Conservation (phyloP, 345 rosid genomes). For the Rhodamnia argentea region DNA sequence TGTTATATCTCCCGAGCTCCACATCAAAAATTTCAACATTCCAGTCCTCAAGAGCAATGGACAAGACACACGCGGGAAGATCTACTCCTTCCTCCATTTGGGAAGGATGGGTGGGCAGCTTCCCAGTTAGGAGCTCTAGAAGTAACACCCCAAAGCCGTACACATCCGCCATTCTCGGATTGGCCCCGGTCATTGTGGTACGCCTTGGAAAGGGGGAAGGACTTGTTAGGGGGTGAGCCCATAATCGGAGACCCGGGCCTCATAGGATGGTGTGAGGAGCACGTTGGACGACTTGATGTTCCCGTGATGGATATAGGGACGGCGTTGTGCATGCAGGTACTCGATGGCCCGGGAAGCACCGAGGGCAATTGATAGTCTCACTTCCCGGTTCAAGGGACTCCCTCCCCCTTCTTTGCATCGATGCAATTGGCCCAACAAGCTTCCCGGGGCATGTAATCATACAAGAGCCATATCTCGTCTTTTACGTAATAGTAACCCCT, state of each 20-base stretch:
- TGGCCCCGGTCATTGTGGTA: conserved; percentile 61
- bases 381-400: conserved; percentile 58
- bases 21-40: conserved; percentile 79
- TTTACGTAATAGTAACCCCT: not conserved
- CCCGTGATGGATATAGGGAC: conserved; percentile 64
- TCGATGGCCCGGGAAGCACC: conserved; percentile 64
- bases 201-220: conserved; percentile 32
- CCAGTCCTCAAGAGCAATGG: conserved; percentile 76
- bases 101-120: conserved; percentile 66
- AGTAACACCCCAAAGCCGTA: conserved; percentile 80
- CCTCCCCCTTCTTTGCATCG: conserved; percentile 36
- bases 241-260: conserved; percentile 53
- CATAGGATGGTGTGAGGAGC: conserved; percentile 52
- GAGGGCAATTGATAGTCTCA: conserved; percentile 54
- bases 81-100: conserved; percentile 57
- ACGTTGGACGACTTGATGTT: conserved; percentile 73
- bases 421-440: not conserved
- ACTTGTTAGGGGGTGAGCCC: conserved; percentile 26
- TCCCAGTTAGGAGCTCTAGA: conserved; percentile 83
- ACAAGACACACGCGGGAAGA: conserved; percentile 74
- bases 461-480: not conserved
- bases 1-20: conserved; percentile 40
- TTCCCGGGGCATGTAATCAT: not conserved
- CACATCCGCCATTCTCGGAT: conserved; percentile 42
- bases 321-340: conserved; percentile 46